Evolutionary conservation across 257 asterid genomes (phyloP).

Genomic region (Petunia axillaris): DNA sequence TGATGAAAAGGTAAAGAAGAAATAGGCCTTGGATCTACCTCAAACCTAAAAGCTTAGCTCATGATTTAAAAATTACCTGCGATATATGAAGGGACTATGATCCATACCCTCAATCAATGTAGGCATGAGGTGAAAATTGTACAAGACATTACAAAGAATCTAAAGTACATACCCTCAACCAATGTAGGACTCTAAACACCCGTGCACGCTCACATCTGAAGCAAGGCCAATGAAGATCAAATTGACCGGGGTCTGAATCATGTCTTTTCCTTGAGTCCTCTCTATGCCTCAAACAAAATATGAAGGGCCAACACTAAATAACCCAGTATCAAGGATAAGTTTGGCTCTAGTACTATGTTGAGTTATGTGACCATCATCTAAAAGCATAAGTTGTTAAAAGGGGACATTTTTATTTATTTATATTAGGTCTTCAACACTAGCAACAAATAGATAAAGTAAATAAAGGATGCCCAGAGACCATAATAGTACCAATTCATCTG

Average conservation of each 20-base stretch:
- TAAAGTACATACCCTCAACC: background rate
- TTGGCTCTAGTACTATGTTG: background rate
- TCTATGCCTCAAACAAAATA: background rate
- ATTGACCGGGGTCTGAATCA: background rate
- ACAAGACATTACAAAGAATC: background rate
- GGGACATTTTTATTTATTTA: background rate
- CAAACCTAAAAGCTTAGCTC: background rate
- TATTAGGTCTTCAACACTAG: background rate
- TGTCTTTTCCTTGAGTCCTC: no score
- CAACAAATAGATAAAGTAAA: background rate
- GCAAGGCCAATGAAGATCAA: background rate
- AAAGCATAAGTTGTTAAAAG: background rate
- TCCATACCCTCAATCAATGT: background rate
- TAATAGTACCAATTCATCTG: background rate
- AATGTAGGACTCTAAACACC: background rate
- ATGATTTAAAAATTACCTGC: background rate
- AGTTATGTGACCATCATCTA: background rate
- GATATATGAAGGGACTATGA: background rate
- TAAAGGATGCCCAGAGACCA: background rate
- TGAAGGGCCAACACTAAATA: background rate
- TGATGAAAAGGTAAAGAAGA: background rate
- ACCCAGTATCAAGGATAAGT: background rate
- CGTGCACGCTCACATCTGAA: background rate
- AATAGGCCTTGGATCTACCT: background rate
- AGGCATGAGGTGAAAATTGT: background rate